These are phyloP conservation scores for Beauveria brongniartii DNA, from an alignment of 2,329 filamentous ascomycete species.

Conservation along the genomic window DNA sequence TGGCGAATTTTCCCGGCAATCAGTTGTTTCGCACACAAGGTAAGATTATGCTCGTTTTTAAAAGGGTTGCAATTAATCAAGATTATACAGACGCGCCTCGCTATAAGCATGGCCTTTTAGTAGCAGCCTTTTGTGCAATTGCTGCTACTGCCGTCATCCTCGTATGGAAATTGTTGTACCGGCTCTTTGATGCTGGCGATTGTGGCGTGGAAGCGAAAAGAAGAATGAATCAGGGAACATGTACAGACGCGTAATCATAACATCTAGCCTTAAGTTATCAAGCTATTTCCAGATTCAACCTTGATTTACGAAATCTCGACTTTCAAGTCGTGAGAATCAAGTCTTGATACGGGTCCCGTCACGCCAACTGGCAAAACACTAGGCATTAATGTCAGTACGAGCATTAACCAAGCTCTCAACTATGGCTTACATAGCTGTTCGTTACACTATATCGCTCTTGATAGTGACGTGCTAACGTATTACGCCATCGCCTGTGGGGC, in stretches of 20 bases:
- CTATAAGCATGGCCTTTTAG: constrained; percentile 19
- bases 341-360: no score
- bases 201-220: constrained; percentile 16
- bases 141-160: constrained; percentile 19
- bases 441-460: neutral
- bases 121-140: constrained; percentile 20
- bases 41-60: neutral
- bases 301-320: no score
- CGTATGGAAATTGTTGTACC: constrained; percentile 23
- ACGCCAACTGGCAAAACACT: no score
- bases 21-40: constrained; percentile 21
- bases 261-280: no score
- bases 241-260: no score
- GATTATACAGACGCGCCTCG: constrained; percentile 18
- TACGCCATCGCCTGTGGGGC: neutral
- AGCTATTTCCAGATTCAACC: no score
- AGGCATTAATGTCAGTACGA: no score
- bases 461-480: neutral
- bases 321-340: no score
- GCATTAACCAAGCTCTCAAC: no score
- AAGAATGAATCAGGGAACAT: no score
- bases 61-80: no score
- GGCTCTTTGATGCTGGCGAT: constrained; percentile 21
- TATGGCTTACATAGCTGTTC: no score
- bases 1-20: constrained; percentile 24